Percentiles rank a stretch among this genome's conserved stretches.
phyloP scores from a whole-genome alignment of 2,329 filamentous ascomycete genomes.

The Trichoderma arundinaceum region DNA sequence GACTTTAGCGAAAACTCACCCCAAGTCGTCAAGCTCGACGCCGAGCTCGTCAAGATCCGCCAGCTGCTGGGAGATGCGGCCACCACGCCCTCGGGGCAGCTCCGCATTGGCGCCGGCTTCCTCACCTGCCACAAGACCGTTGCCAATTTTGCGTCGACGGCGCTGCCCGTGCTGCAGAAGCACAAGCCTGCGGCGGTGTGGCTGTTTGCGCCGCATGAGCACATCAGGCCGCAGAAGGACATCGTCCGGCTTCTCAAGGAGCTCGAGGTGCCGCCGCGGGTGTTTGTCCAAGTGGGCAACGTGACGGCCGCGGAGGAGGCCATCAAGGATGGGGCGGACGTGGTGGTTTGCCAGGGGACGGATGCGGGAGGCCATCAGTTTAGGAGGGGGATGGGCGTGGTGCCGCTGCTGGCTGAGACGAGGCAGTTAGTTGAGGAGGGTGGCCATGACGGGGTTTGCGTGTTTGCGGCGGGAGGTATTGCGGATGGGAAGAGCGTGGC shows the following conservation, averaged over 20 bases:
- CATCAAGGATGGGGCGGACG: conserved; percentile 57
- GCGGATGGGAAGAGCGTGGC: conserved; percentile 60
- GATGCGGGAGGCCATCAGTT: conserved; percentile 71
- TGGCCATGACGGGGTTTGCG: conserved; percentile 44
- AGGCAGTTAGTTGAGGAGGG: conserved; percentile 51
- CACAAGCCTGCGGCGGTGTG: conserved; percentile 66
- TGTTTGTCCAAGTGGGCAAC: conserved; percentile 68
- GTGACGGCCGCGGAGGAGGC: conserved; percentile 60
- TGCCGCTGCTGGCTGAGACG: conserved; percentile 64
- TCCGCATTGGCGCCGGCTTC: conserved; percentile 64
- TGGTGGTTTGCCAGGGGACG: conserved; percentile 65
- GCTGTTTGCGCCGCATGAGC: conserved; percentile 66
- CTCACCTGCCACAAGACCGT: conserved; percentile 58
- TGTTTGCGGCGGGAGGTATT: conserved; percentile 67
- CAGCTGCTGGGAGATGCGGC: conserved; percentile 38
- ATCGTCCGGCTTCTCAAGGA: conserved; percentile 47
- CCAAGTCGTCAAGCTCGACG: conserved; percentile 43
- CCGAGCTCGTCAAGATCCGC: conserved; percentile 42
- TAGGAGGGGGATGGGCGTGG: conserved; percentile 57
- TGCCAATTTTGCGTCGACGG: conserved; percentile 49
- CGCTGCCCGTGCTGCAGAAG: conserved; percentile 56
- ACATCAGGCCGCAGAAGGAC: conserved; percentile 46
- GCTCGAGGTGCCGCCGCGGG: conserved; percentile 46
- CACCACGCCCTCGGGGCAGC: conserved; percentile 32
- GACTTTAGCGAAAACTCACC: conserved; percentile 42